Conservation (phyloP, 768 basidiomycete genomes). For the Tubosaeta sp. region DNA sequence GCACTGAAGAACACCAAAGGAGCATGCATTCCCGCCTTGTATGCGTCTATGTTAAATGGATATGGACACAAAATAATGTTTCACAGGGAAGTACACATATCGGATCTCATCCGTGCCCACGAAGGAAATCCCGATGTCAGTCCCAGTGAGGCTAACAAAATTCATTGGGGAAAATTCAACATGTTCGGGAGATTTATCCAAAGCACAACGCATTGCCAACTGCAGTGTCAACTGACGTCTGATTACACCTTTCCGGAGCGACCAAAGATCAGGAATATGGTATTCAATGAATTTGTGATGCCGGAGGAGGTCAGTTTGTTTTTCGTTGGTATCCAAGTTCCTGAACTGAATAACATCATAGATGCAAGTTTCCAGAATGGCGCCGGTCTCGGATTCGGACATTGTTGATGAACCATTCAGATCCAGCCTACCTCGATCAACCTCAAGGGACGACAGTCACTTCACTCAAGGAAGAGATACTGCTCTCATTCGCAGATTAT, state of each 20-base stretch:
- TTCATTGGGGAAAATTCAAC: slow-evolving; percentile 96
- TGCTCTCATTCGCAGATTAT: slow-evolving; percentile 47
- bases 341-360: slow-evolving; percentile 24
- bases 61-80: slow-evolving; percentile 7
- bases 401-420: slow-evolving; percentile 40
- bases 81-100: slow-evolving; percentile 84
- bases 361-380: slow-evolving; percentile 66
- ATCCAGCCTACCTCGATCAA: slow-evolving; percentile 29
- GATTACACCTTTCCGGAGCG: slow-evolving; percentile 65
- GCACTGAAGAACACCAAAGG: slow-evolving; percentile 83
- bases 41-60: slow-evolving; percentile 23
- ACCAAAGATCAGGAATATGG: slow-evolving; percentile 47
- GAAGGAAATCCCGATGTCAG: slow-evolving; percentile 78
- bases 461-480: slow-evolving; percentile 36
- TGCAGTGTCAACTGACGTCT: slow-evolving; percentile 55
- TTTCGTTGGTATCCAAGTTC: background rate
- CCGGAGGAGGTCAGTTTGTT: slow-evolving; percentile 52
- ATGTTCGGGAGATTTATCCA: slow-evolving; percentile 87
- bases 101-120: slow-evolving; percentile 83
- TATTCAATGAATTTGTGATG: slow-evolving; percentile 61
- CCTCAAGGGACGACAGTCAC: slow-evolving; percentile 30
- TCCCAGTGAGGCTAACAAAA: slow-evolving; percentile 58
- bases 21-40: slow-evolving; percentile 85
- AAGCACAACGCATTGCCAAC: slow-evolving; percentile 73
- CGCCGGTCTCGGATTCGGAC: slow-evolving; percentile 43